phyloP scores from a whole-genome alignment of 2,329 filamentous ascomycete species.

The Exophiala oligosperma region DNA sequence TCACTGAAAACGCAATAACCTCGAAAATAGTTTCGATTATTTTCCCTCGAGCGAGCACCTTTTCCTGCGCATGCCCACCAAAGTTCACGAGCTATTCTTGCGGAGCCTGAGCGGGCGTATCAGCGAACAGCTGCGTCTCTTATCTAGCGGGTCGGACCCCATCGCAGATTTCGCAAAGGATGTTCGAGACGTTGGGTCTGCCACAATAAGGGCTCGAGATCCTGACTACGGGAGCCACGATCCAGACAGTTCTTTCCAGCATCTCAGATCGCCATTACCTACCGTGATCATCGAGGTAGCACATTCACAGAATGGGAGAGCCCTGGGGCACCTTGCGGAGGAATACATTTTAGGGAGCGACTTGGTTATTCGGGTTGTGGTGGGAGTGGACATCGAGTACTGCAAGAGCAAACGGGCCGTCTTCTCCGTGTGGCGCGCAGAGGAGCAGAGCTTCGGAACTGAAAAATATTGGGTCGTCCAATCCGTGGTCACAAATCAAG shows the following conservation, averaged over 20 bases:
- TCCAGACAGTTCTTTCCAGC: conserved; percentile 31
- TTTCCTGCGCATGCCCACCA: not conserved
- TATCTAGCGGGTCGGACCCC: not conserved
- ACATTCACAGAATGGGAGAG: conserved; percentile 35
- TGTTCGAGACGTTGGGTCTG: conserved; percentile 15
- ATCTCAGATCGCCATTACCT: conserved; percentile 26
- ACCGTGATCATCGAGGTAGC: conserved; percentile 36
- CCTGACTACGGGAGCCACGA: conserved; percentile 16
- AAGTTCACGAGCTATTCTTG: not conserved
- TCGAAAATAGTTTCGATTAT: not conserved
- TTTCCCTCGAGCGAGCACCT: not conserved
- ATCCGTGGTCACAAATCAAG: conserved; percentile 16
- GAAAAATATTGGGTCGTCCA: conserved; percentile 26
- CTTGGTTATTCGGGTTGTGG: conserved; percentile 32
- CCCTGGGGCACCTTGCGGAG: conserved; percentile 33
- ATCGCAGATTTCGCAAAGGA: conserved; percentile 15
- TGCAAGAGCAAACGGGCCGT: conserved; percentile 30
- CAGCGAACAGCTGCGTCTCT: not conserved
- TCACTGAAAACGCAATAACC: not conserved
- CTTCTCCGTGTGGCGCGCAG: conserved; percentile 35
- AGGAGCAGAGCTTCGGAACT: conserved; percentile 20
- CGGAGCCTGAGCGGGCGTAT: not conserved
- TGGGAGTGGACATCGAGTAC: conserved; percentile 38
- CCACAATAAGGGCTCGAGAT: conserved; percentile 18
- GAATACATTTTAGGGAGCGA: conserved; percentile 35